A percentile compares a stretch with the other conserved stretches of the same genome.
These are phyloP conservation scores for Alternaria angustiovoidea DNA, from an alignment of 2,329 filamentous ascomycete species.

Conservation along the genomic window DNA sequence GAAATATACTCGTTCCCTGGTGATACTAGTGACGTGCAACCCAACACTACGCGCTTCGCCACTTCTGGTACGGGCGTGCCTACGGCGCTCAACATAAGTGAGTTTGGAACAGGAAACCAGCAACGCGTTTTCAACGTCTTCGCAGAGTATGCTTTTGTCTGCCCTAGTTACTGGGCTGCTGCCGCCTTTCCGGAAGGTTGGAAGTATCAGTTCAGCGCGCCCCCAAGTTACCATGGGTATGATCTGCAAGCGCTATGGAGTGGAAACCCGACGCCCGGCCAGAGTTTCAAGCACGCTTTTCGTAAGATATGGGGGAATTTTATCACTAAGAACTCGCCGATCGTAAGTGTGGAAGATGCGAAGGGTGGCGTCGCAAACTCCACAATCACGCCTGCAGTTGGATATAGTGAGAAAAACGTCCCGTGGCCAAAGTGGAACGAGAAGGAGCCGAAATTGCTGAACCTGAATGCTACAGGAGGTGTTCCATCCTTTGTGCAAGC, in stretches of 20 bases:
- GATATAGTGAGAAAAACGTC: constrained; percentile 24
- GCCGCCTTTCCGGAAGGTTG: constrained; percentile 45
- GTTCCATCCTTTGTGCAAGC: constrained; percentile 23
- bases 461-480: constrained; percentile 43
- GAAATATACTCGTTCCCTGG: constrained; percentile 40
- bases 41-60: constrained; percentile 34
- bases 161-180: constrained; percentile 52
- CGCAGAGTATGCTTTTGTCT: constrained; percentile 56
- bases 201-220: constrained; percentile 45
- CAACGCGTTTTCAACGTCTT: constrained; percentile 54
- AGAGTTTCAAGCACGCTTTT: constrained; percentile 42
- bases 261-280: constrained; percentile 31
- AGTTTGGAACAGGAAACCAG: constrained; percentile 42
- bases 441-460: constrained; percentile 30
- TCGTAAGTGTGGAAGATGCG: constrained; percentile 39
- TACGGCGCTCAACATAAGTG: constrained; percentile 41
- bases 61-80: constrained; percentile 33
- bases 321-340: constrained; percentile 36
- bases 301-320: constrained; percentile 48
- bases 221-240: constrained; percentile 44
- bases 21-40: constrained; percentile 31
- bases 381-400: constrained; percentile 27
- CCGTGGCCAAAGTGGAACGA: constrained; percentile 41
- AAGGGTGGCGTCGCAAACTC: constrained; percentile 35
- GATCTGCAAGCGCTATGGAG: constrained; percentile 45